phyloP scores from a whole-genome alignment of 176 grass and related monocot species.

The Dactylis glomerata region DNA sequence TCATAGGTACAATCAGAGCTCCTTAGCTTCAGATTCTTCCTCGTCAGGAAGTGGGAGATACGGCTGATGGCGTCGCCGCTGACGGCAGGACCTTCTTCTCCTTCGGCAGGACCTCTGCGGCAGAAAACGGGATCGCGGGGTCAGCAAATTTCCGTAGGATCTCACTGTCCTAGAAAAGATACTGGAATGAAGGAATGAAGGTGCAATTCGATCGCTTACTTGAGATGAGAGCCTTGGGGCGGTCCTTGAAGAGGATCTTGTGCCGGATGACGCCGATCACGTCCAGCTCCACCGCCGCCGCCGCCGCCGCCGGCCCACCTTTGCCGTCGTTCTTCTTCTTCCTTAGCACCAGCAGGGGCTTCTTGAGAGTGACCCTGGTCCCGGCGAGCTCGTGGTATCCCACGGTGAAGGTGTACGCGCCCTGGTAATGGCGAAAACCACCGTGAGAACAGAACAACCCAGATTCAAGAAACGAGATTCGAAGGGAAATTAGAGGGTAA shows the following conservation, averaged over 20 bases:
- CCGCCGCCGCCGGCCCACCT: not conserved
- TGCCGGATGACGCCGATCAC: conserved; percentile 82
- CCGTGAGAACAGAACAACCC: not conserved
- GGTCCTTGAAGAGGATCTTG: conserved; percentile 91
- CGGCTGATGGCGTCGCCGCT: not conserved
- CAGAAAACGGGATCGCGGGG: not conserved
- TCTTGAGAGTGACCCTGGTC: conserved; percentile 67
- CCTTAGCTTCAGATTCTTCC: not conserved
- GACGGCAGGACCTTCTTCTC: conserved; percentile 35
- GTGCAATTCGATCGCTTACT: conserved; percentile 30
- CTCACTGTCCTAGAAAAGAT: not conserved
- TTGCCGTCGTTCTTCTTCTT: conserved; percentile 42
- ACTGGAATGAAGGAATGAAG: not conserved
- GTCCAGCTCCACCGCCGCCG: conserved; percentile 48
- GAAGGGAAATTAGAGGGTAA: not conserved
- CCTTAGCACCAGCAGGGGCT: conserved; percentile 73
- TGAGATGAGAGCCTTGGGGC: conserved; percentile 86
- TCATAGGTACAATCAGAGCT: not conserved
- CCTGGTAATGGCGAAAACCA: conserved; percentile 22
- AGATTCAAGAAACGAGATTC: not conserved
- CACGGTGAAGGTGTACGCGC: conserved; percentile 68
- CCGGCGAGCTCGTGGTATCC: conserved; percentile 95
- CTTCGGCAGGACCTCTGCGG: conserved; percentile 17
- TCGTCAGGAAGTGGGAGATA: not conserved
- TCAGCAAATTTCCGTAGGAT: not conserved